phyloP scores from a whole-genome alignment of 2,329 filamentous ascomycete species.

The Remersonia thermophila region DNA sequence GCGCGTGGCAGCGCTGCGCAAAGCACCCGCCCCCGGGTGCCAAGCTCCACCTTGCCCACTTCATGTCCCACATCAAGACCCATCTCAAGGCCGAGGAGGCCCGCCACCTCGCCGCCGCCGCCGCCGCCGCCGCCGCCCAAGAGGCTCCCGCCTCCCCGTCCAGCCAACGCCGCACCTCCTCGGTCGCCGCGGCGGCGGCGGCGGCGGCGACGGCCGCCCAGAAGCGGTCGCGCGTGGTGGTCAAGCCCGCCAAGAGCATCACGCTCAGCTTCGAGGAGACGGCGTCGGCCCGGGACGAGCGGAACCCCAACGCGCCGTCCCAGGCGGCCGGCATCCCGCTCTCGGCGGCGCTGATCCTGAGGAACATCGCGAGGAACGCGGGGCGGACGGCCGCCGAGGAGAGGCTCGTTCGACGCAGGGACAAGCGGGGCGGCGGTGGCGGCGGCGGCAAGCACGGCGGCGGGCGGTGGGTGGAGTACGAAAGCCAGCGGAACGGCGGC shows the following conservation, averaged over 20 bases:
- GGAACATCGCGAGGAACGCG: constrained; percentile 62
- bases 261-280: constrained; percentile 45
- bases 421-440: constrained; percentile 6
- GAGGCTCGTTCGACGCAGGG: constrained; percentile 31
- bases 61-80: constrained; percentile 55
- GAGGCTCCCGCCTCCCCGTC: constrained; percentile 1
- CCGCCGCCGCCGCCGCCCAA: not conserved
- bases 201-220: constrained; percentile 16
- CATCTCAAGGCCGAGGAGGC: constrained; percentile 31
- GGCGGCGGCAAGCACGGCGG: not conserved
- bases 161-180: not conserved
- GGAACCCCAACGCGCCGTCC: constrained; percentile 42
- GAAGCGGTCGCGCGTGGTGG: constrained; percentile 21
- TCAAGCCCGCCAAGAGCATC: constrained; percentile 45
- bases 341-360: constrained; percentile 62
- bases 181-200: constrained; percentile 22
- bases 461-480: constrained; percentile 5
- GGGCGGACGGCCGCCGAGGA: constrained; percentile 49
- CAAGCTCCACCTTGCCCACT: constrained; percentile 35
- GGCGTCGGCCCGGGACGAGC: constrained; percentile 41
- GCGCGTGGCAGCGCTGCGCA: constrained; percentile 55
- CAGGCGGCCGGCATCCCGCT: constrained; percentile 69
- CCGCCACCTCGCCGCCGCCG: constrained; percentile 11
- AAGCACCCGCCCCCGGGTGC: constrained; percentile 38
- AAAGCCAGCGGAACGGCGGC: not conserved